Base-by-base conservation (phyloP, 2,329 filamentous ascomycete species). In the Hirsutella rhossiliensis region DNA sequence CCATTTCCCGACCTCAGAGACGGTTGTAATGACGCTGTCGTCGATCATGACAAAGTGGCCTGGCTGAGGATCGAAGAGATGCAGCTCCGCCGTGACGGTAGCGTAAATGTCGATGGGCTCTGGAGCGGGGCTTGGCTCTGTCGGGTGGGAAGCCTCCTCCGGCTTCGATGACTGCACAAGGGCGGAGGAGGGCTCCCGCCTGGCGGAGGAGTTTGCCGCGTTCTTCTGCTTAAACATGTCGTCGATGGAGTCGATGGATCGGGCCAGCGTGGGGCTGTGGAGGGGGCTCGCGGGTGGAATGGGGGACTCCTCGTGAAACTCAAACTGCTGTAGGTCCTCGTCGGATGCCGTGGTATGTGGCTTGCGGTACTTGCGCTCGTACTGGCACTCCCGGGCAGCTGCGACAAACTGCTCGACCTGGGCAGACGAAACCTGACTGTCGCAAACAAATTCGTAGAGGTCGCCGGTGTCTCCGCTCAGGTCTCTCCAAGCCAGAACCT, bases 371-470 rank as follows among this genome's bases (percentile, higher is more conserved):
- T 95, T 97, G 57, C 90, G 79, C 68, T 98, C 92, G 82, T 94
- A 98, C 64, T 98, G 92, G 62, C 92, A 96, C 76, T 96, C 82
- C 46, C 86, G 76, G 8, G 92, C 86, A 43, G 87, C 81, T 43
- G 83, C 73, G 57, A 90, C 80, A 61, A 98, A 97, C 15, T 82
- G 78, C 39, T 82, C 74, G 20, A 92, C 82, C 54, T 89, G 84
- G 40, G 79, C 73, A 3, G 79, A 68, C 27, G 80, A 71, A 37
- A 84, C 77, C 12, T 81, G 80, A 34, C 72, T 62, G 65, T 97
- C 92, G 68, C 89, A 97, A 50, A 98, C 85, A 60, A 97, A 98
- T 63, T 98, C 90, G 73, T 87, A 98, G n/a, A 97, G 75, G 63
- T 98, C 92, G 43, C 88, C 90, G 29, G 79, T 75, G 69, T 98